Conservation (phyloP, 129 eudicot genomes). For the Arctium minus region DNA sequence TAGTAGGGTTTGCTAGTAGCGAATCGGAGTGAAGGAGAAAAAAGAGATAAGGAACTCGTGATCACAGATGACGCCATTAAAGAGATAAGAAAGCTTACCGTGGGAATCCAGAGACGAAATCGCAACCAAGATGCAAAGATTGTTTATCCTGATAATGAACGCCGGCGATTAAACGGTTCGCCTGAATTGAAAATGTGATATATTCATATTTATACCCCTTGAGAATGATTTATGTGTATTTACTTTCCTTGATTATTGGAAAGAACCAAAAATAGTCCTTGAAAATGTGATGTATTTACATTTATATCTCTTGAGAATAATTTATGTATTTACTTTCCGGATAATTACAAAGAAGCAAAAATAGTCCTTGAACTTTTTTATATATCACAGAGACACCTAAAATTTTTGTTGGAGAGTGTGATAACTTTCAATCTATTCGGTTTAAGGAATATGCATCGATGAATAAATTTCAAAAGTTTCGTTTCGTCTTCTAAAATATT, state of each 20-base stretch:
- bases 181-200: neutral
- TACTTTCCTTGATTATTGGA: neutral
- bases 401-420: neutral
- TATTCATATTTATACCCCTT: neutral
- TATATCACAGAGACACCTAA: neutral
- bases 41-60: constrained; percentile 32
- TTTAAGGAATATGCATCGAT: no score
- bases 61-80: constrained; percentile 39
- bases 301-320: no score
- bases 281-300: no score
- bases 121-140: neutral
- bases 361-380: neutral
- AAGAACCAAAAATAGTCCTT: neutral
- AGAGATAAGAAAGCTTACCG: constrained; percentile 24
- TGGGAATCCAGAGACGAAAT: constrained; percentile 14
- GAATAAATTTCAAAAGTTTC: no score
- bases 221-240: neutral
- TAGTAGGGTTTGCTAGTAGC: constrained; percentile 20
- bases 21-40: constrained; percentile 33
- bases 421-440: neutral
- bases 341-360: no score
- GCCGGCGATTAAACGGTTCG: constrained; percentile 9
- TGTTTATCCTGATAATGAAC: constrained; percentile 11
- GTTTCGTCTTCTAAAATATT: neutral
- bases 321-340: no score